Evolutionary conservation across 305 asterid genomes (phyloP), one percentile per base, ranked within the genome.

Genomic region (Nicotiana rustica): DNA sequence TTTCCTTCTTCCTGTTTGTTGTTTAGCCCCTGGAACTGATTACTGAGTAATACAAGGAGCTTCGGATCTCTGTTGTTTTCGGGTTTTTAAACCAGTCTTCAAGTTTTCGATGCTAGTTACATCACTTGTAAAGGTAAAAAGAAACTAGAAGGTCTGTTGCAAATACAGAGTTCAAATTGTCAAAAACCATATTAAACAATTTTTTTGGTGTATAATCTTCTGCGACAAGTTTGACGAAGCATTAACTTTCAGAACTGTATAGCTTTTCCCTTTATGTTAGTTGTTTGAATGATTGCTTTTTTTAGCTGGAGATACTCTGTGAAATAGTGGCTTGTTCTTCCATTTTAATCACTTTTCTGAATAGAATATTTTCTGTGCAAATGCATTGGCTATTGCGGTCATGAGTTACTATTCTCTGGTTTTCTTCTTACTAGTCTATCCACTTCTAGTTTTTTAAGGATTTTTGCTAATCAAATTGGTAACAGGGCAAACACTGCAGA

Each of bases 1-100:
- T 66, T 66, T 66, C 12, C 71, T 31, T 66, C 47, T 66, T 31
- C 71, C 19, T 66, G 44, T 66, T 66, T 66, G 47, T 66, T 31
- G 19, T 29, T 66, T 38, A 66, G 44, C 71, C 44, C 47, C 44
- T 31, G 44, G 71, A 66, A 66, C 35, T 66, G 44, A 31, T 66
- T 55, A 3, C 59, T 10, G 15, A 55, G 15, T 13, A 55, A 55
- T 13, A 13, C 59, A 55, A 55, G 59, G 59, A 55, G 17, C 13
- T 44, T 44, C 13, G 52, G 3, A 10, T 64, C 31, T 60, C 14
- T 64, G 38, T 64, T 64, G 38, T 64, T 66, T 65, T 31, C 47
- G 15, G 12, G 35, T 14, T 14, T 66, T 66, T 29, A 31, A 31
- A 66, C 47, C 47, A 66, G 47, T 66, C 47, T 66, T 31, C 19